phyloP scores from a whole-genome alignment of 2,329 filamentous ascomycete species.

The Diaporthe sp. region DNA sequence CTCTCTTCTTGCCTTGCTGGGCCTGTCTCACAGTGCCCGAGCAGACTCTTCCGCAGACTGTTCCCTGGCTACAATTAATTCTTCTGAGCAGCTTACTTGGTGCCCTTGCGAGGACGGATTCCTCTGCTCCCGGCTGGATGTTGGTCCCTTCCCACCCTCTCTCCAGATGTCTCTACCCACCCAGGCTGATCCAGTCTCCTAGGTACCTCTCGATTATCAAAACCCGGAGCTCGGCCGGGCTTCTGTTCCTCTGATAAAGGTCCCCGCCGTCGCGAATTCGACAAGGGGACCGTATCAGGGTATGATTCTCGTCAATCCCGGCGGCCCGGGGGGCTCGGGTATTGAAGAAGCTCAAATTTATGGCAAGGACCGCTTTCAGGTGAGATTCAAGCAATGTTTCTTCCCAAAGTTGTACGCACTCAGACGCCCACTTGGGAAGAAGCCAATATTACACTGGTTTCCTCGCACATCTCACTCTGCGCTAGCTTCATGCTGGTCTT shows the following conservation, averaged over 20 bases:
- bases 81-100: constrained; percentile 39
- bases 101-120: constrained; percentile 38
- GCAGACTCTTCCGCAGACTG: background rate
- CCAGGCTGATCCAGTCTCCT: background rate
- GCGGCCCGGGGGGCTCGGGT: constrained; percentile 3
- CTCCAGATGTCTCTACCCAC: background rate
- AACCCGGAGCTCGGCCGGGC: constrained; percentile 30
- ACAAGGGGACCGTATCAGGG: constrained; percentile 30
- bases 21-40: background rate
- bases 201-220: constrained; percentile 36
- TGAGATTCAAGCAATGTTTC: background rate
- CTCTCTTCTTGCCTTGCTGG: background rate
- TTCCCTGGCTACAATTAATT: background rate
- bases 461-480: background rate
- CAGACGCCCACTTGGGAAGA: background rate
- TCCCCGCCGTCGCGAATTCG: constrained; percentile 27
- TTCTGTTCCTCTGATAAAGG: constrained; percentile 33
- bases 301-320: constrained; percentile 7
- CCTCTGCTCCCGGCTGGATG: constrained; percentile 40
- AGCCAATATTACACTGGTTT: background rate
- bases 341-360: background rate
- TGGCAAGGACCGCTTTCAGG: background rate
- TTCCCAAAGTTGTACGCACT: background rate
- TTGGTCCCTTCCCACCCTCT: constrained; percentile 1
- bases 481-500: background rate